These are phyloP conservation scores for Stygiomarasmius scandens DNA, from an alignment of 1,284 basidiomycete species.

Conservation along the genomic window DNA sequence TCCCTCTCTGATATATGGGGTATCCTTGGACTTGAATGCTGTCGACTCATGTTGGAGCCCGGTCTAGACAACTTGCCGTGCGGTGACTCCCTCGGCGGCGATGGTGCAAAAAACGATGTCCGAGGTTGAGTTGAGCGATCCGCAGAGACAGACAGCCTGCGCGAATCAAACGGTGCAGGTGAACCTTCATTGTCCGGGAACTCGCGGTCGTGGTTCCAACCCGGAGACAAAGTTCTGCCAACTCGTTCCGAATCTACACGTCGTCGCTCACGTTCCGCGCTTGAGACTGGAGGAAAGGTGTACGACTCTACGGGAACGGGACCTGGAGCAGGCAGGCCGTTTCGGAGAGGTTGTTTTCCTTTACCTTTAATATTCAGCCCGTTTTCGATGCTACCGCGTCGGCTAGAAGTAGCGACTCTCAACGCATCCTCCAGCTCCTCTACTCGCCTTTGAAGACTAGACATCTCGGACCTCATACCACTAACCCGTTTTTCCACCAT, in stretches of 20 bases:
- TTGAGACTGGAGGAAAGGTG: conserved; percentile 47
- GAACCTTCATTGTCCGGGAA: conserved; percentile 39
- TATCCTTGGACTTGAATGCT: conserved; percentile 21
- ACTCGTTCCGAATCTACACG: conserved; percentile 22
- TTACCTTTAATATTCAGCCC: conserved; percentile 26
- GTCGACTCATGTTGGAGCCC: conserved; percentile 27
- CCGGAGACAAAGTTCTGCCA: conserved; percentile 34
- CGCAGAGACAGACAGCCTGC: conserved; percentile 51
- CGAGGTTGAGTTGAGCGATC: conserved; percentile 48
- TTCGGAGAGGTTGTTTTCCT: conserved; percentile 38
- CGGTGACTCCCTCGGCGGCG: conserved; percentile 28
- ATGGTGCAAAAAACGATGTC: conserved; percentile 23
- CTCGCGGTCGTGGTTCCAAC: conserved; percentile 39
- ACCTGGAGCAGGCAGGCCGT: conserved; percentile 31
- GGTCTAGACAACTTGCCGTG: conserved; percentile 20
- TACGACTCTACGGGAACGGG: conserved; percentile 40
- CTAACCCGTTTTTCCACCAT: conserved; percentile 60
- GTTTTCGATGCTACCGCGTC: conserved; percentile 33
- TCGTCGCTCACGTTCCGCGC: conserved; percentile 20
- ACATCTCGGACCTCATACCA: conserved; percentile 59
- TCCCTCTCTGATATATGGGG: conserved; percentile 10
- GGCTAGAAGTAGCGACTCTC: conserved; percentile 37
- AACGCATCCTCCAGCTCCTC: conserved; percentile 61
- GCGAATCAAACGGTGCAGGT: conserved; percentile 49
- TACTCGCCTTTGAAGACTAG: conserved; percentile 53